Evolutionary conservation across 2,329 filamentous ascomycete genomes (phyloP).

Genomic region (Aschersonia sp.): DNA sequence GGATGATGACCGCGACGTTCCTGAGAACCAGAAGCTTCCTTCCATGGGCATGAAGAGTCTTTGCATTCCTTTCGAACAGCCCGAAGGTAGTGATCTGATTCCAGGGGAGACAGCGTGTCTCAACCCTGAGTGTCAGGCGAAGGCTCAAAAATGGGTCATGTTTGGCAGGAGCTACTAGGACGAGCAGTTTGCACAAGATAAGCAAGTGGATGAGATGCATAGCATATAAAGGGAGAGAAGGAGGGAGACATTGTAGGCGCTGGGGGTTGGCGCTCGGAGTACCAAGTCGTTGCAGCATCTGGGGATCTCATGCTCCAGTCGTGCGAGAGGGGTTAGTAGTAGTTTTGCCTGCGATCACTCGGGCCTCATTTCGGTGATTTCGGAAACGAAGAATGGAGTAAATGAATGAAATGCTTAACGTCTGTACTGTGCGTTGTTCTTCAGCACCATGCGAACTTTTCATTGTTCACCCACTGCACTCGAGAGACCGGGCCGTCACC

Average conservation of each 20-base stretch:
- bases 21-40: slow-evolving; percentile 38
- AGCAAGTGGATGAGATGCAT: too few relatives aligned
- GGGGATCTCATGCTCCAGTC: neutral
- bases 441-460: slow-evolving; percentile 68
- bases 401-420: neutral
- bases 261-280: neutral
- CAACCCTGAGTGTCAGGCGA: slow-evolving; percentile 67
- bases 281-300: neutral
- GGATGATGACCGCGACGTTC: slow-evolving; percentile 39
- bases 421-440: neutral
- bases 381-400: neutral
- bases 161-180: slow-evolving; percentile 60
- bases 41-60: slow-evolving; percentile 54
- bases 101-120: slow-evolving; percentile 79
- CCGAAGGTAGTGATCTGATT: slow-evolving; percentile 48
- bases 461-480: slow-evolving; percentile 59
- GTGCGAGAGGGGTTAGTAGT: neutral
- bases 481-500: slow-evolving; percentile 34
- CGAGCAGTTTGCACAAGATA: neutral
- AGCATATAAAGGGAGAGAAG: too few relatives aligned
- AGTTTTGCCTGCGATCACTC: too few relatives aligned
- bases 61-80: slow-evolving; percentile 72
- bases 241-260: neutral
- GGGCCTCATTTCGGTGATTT: too few relatives aligned
- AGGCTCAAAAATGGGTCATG: slow-evolving; percentile 80